Base-by-base conservation (phyloP, 192 early-diverging fungal species). In the Backusella westeae region DNA sequence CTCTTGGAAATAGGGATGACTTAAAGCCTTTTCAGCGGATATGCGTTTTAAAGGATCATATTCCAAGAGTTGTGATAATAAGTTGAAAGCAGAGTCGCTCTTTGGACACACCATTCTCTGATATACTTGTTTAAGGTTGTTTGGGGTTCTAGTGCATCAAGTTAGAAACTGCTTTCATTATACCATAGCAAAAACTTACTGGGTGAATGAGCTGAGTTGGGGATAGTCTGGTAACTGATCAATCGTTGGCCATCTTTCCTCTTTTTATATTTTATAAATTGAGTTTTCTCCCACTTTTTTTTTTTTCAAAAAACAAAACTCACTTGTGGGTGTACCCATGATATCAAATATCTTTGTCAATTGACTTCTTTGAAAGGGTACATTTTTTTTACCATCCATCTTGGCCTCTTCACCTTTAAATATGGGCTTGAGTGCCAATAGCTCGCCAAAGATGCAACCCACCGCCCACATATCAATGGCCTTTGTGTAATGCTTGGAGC, bases 391-490 rank as follows among this genome's bases (percentile, higher is more conserved):
- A 63, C 81, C 88, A 77, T 95, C 92, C 81, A 93, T 92, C 76
- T 95, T 93, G 15, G 88, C 95, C 72, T 91, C 91, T 80, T 96
- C 96, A 71, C 97, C 97, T 69, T 96, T 96, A 69, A 99, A 93
- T 14, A 99, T 91, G 1, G 97, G 96, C 17, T 87, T 85, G 66
- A 92, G 80, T 0, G 87, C 86, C 56, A 99, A 82, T 81, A 99
- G 89, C 77, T 99, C 97, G 34, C 91, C 96, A 87, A 97, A 96
- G 21, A 99, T 97, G 82, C 96, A 99, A 5, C 96, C 97, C 1
- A 94, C 88, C 2, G 96, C 95, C 95, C 95, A 95, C 66, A 81
- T 83, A 52, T 86, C 87, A 6, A 88, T 85, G 0, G 96, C 95
- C 29, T 89, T 93, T 21, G 95, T 96, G 82, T 99, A 99, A 76